Conservation (phyloP, 192 early-diverging fungal species). For the Radiomyces spectabilis region DNA sequence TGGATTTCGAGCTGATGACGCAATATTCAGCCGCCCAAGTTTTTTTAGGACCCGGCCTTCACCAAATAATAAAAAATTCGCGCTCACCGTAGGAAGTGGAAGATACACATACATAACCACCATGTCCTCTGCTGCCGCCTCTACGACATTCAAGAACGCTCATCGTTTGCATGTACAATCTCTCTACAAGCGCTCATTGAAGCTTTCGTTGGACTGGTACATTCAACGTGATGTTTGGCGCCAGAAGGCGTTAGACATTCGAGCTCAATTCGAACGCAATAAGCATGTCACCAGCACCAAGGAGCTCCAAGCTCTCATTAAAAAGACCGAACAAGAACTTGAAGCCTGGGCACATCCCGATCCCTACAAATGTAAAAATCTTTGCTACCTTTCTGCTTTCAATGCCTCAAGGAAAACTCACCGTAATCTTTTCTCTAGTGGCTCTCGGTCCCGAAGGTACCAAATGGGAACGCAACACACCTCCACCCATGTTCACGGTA, state of each 20-base stretch:
- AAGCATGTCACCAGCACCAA: constrained; percentile 63
- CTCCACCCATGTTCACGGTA: too few relatives aligned
- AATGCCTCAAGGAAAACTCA: too few relatives aligned
- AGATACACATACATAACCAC: too few relatives aligned
- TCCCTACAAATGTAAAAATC: constrained; percentile 72
- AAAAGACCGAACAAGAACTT: constrained; percentile 67
- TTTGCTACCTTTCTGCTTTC: constrained; percentile 1
- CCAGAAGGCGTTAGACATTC: constrained; percentile 76
- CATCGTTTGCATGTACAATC: constrained; percentile 71
- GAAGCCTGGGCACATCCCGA: constrained; percentile 68
- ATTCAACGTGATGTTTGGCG: constrained; percentile 73
- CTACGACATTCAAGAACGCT: constrained; percentile 34
- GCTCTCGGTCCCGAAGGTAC: constrained; percentile 63
- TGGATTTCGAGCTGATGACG: too few relatives aligned
- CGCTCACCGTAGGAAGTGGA: too few relatives aligned
- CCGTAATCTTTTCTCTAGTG: constrained; percentile 32
- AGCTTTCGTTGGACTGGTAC: constrained; percentile 83
- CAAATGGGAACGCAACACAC: constrained; percentile 81
- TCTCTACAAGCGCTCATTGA: constrained; percentile 80
- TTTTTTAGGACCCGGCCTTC: too few relatives aligned
- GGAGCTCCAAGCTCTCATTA: constrained; percentile 58
- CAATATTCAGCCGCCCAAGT: too few relatives aligned
- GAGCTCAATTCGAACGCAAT: constrained; percentile 79
- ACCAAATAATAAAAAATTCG: too few relatives aligned
- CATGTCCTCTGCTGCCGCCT: too few relatives aligned